Conservation (phyloP, 106 monocot genomes). For the Posidonia australis region DNA sequence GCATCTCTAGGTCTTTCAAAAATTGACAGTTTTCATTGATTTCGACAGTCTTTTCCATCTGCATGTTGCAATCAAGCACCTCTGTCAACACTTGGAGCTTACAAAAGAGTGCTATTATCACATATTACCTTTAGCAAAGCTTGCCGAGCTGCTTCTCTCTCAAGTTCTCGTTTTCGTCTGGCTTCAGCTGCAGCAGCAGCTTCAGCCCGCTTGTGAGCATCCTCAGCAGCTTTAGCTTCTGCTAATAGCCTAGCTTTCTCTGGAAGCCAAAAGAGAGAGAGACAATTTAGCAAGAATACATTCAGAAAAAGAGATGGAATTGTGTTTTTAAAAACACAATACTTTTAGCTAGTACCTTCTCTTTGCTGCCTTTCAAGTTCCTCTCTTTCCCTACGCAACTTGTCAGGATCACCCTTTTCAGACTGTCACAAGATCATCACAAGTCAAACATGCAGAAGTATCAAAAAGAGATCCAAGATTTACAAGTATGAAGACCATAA, state of each 20-base stretch:
- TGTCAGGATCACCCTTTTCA: conserved; percentile 68
- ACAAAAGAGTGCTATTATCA: not conserved
- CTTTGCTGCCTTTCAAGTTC: conserved; percentile 64
- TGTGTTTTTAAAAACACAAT: not conserved
- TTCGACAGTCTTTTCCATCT: conserved; percentile 95
- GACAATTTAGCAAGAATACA: not conserved
- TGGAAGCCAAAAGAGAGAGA: conserved; percentile 12
- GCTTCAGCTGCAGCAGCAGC: conserved; percentile 72
- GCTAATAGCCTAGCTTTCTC: conserved; percentile 74
- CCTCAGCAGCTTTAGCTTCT: conserved; percentile 85
- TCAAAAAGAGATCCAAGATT: not conserved
- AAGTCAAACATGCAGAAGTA: not conserved
- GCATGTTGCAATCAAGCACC: not conserved
- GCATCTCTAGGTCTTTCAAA: conserved; percentile 71
- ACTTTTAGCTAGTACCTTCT: conserved; percentile 36
- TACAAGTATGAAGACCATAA: not conserved
- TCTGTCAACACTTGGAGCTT: not conserved
- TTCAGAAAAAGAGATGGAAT: not conserved
- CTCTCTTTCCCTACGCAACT: conserved; percentile 55
- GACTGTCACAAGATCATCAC: conserved; percentile 19
- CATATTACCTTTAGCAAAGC: conserved; percentile 57
- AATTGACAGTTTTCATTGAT: conserved; percentile 60
- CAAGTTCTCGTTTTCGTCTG: conserved; percentile 58
- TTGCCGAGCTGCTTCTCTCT: conserved; percentile 85
- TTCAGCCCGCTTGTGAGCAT: conserved; percentile 49